Base-by-base conservation (phyloP, 2,329 filamentous ascomycete species). In the Colletotrichum tabaci region DNA sequence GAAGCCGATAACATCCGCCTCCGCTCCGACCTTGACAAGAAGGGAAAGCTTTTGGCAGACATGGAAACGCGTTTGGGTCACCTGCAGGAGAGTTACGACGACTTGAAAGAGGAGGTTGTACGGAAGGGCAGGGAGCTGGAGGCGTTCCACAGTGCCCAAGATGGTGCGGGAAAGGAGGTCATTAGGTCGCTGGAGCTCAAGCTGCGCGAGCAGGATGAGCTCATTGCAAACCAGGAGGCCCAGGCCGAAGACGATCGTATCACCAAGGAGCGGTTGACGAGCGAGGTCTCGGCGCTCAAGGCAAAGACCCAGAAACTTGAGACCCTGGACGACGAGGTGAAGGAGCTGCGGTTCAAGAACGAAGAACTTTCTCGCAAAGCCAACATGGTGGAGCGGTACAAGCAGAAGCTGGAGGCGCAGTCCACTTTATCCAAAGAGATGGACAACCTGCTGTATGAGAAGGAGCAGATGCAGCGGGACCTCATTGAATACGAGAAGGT, bases 181-280 rank as follows among this genome's bases (percentile, higher is more conserved):
- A 86, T 90, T 73, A 84, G 84, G 80, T 81, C 86, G 71, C 82
- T 92, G 75, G 85, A 91, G 75, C 82, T 83, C 53, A 87, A 88
- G 74, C 83, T 92, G 30, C 87, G 88, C 50, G 90, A 94, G 75
- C 90, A 93, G 76, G 91, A 94, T 79, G 87, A 92, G 69, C 84
- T 94, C 61, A 95, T 95, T 77, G 90, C 90, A 49, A 88, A 86
- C 30, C 89, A 94, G 75, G 93, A 95, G 79, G 87, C 87, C 23
- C 88, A 93, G 75, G 82, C 92, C 13, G 88, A 92, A 67, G 84
- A 87, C 42, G 80, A 87, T 72, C 82, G 82, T 21, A 78, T 82
- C 18, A 79, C 82, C 79, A 88, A 83, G 74, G 82, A 84, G 53
- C 83, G 80, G 35, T 78, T 88, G 42, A 79, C 83, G 64, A 83